A percentile compares a stretch with the other conserved stretches of the same genome.
phyloP scores from a whole-genome alignment of 140 eudicot genomes.

The Oenanthe javanica region DNA sequence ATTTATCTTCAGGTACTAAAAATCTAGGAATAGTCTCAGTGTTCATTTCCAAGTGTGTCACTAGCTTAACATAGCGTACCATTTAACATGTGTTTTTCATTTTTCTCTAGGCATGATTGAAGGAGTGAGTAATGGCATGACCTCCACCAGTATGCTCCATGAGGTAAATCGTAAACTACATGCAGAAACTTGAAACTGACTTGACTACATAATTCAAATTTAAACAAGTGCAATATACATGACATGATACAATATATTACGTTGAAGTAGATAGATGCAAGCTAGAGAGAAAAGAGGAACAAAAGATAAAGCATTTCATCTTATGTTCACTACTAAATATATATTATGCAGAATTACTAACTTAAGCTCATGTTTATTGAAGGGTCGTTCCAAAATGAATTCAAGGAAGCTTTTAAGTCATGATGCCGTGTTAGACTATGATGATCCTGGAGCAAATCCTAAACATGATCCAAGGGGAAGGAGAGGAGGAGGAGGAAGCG shows the following conservation, averaged over 20 bases:
- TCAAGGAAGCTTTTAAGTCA: slow-evolving; percentile 29
- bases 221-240: neutral
- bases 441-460: slow-evolving; percentile 54
- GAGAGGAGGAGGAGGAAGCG: slow-evolving; percentile 26
- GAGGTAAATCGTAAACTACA: slow-evolving; percentile 17
- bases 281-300: neutral
- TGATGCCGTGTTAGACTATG: slow-evolving; percentile 31
- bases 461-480: slow-evolving; percentile 61
- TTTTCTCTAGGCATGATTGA: slow-evolving; percentile 18
- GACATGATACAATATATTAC: neutral
- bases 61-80: neutral
- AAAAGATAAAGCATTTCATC: neutral
- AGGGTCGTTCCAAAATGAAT: neutral
- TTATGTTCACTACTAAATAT: neutral
- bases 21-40: neutral
- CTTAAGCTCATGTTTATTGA: slow-evolving; percentile 2
- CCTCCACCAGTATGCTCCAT: neutral
- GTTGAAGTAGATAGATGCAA: neutral
- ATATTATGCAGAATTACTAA: neutral
- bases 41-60: slow-evolving; percentile 4
- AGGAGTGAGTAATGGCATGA: slow-evolving; percentile 16
- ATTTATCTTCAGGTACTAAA: slow-evolving; percentile 33
- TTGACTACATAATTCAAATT: neutral
- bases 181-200: neutral
- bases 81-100: neutral